Conservation (phyloP, 2,329 filamentous ascomycete genomes). For the Pestalotiopsis sp. region DNA sequence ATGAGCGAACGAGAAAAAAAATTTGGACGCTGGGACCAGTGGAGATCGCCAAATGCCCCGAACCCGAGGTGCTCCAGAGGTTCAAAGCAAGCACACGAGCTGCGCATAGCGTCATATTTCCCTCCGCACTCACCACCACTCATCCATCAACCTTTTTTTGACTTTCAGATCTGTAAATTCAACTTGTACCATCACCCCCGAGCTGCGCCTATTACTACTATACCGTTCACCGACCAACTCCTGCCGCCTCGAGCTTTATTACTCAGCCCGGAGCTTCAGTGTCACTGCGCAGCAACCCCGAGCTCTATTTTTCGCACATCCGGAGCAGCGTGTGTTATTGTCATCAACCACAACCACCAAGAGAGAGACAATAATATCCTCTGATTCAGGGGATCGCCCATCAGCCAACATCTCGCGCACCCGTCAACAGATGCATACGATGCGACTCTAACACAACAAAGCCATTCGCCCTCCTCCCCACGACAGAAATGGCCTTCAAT, state of each 20-base stretch:
- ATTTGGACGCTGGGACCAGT: background rate
- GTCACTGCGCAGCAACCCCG: background rate
- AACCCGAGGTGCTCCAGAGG: conserved; percentile 1
- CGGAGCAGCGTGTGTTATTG: background rate
- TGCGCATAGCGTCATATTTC: conserved; percentile 9
- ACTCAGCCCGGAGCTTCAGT: background rate
- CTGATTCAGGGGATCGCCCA: background rate
- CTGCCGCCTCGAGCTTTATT: background rate
- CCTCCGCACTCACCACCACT: conserved; percentile 4
- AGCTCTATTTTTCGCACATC: background rate
- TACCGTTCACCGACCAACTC: background rate
- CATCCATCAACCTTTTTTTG: background rate
- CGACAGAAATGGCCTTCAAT: conserved; percentile 90
- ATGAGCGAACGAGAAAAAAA: background rate
- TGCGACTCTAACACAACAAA: conserved; percentile 30
- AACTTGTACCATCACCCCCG: background rate
- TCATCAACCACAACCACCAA: background rate
- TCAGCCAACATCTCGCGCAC: background rate
- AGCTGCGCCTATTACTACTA: background rate
- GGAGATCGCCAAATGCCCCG: background rate
- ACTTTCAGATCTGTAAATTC: background rate
- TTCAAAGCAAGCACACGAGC: conserved; percentile 7
- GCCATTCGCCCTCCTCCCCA: conserved; percentile 32
- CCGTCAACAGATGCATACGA: conserved; percentile 14
- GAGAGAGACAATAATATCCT: background rate